phyloP scores from a whole-genome alignment of 352 stramenopile species.

The Phytophthora cryptogea region DNA sequence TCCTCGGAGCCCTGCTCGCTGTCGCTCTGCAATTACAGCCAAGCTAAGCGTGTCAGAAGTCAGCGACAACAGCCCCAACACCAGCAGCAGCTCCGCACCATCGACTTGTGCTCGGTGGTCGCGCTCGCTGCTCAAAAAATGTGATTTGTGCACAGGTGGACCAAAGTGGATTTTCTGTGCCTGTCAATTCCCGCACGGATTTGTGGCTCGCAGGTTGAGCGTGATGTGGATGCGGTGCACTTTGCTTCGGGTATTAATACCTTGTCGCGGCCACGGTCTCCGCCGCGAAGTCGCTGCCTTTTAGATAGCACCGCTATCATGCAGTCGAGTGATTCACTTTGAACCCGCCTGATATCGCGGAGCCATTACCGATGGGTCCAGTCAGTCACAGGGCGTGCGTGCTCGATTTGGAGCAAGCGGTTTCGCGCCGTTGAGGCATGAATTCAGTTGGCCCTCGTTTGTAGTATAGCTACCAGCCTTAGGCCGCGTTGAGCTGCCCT shows the following conservation, averaged over 20 bases:
- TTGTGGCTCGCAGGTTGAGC: constrained; percentile 5
- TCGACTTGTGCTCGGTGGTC: constrained; percentile 12
- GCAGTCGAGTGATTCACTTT: not conserved
- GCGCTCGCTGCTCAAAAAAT: not conserved
- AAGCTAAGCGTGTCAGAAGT: constrained; percentile 4
- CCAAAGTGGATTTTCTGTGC: constrained; percentile 17
- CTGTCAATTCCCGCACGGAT: not conserved
- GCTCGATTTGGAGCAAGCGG: constrained; percentile 12
- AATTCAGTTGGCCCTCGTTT: too few relatives aligned
- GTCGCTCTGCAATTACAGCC: constrained; percentile 35
- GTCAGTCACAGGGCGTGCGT: constrained; percentile 5
- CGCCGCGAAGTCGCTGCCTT: not conserved
- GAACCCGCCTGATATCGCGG: constrained; percentile 11
- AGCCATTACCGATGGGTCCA: constrained; percentile 15
- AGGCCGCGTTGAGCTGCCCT: not conserved
- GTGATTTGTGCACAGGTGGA: not conserved
- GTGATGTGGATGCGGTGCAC: constrained; percentile 6
- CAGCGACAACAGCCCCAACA: not conserved
- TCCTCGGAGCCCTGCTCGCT: constrained; percentile 58
- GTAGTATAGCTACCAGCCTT: too few relatives aligned
- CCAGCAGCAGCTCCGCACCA: constrained; percentile 9
- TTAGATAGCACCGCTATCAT: too few relatives aligned
- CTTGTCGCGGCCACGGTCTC: not conserved
- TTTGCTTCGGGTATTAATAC: not conserved
- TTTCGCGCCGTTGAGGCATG: constrained; percentile 6